Evolutionary conservation across 1,139 yeast species (phyloP).

Genomic region (Geotrichum histeridarum): DNA sequence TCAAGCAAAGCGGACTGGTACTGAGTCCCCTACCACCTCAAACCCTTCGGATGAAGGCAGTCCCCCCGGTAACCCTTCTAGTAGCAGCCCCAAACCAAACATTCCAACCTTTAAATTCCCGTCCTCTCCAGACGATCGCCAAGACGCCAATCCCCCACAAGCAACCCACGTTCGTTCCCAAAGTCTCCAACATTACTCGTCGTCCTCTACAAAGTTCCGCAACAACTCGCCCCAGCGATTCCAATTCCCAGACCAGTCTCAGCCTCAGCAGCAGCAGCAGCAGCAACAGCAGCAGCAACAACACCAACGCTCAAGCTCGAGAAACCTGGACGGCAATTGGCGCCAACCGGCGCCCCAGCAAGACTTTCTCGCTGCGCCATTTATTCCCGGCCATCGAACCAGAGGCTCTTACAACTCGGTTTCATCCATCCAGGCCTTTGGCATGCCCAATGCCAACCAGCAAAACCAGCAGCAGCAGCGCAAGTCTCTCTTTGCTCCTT

Average conservation of each 20-base stretch:
- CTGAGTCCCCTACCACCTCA: conserved; percentile 21
- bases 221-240: conserved; percentile 39
- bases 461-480: conserved; percentile 45
- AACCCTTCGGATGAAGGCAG: conserved; percentile 7
- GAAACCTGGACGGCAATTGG: conserved; percentile 50
- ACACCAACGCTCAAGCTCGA: conserved; percentile 45
- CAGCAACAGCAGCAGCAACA: conserved; percentile 11
- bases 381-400: conserved; percentile 76
- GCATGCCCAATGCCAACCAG: conserved; percentile 26
- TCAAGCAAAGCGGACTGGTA: conserved; percentile 50
- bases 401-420: conserved; percentile 68
- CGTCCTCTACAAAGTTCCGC: conserved; percentile 19
- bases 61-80: conserved; percentile 10
- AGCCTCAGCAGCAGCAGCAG: conserved; percentile 1
- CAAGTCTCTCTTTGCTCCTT: conserved; percentile 91
- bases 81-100: background rate
- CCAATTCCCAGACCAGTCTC: conserved; percentile 39
- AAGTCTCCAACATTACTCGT: conserved; percentile 12
- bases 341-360: conserved; percentile 28
- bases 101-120: conserved; percentile 48
- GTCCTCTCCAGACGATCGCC: conserved; percentile 40
- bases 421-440: conserved; percentile 46
- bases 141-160: conserved; percentile 18
- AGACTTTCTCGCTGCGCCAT: conserved; percentile 37
- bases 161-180: conserved; percentile 22